phyloP scores from a whole-genome alignment of 2,329 filamentous ascomycete species.

The Plenodomus biglobosus region DNA sequence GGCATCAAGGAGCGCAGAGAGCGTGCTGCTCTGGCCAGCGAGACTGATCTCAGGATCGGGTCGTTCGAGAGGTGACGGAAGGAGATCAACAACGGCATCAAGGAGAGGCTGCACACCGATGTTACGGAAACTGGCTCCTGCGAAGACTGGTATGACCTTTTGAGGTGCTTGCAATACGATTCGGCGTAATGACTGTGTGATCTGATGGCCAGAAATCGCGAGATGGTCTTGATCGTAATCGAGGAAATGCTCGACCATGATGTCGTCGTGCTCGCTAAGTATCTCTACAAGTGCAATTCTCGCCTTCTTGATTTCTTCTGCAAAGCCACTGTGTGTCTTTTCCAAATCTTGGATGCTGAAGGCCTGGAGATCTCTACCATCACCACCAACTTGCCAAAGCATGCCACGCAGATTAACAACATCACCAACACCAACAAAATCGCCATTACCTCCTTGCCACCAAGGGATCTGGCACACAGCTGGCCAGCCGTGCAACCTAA shows the following conservation, averaged over 20 bases:
- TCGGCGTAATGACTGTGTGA: constrained; percentile 73
- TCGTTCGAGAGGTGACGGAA: constrained; percentile 79
- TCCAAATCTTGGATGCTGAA: constrained; percentile 59
- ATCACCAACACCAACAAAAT: constrained; percentile 82
- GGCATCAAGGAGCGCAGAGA: constrained; percentile 51
- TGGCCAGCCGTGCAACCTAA: constrained; percentile 78
- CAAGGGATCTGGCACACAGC: constrained; percentile 93
- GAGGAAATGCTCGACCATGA: constrained; percentile 80
- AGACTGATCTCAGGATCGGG: constrained; percentile 77
- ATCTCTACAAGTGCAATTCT: constrained; percentile 77
- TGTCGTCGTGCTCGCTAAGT: constrained; percentile 85
- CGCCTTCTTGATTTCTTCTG: constrained; percentile 71
- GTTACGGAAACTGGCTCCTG: constrained; percentile 89
- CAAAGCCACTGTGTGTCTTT: constrained; percentile 53
- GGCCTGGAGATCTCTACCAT: constrained; percentile 64
- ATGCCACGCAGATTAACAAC: constrained; percentile 74
- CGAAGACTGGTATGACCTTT: constrained; percentile 80
- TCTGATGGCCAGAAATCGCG: constrained; percentile 63
- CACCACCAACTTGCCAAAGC: constrained; percentile 67
- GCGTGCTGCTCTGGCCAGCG: constrained; percentile 57
- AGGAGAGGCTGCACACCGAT: constrained; percentile 91
- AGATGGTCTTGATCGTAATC: constrained; percentile 73
- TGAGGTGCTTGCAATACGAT: constrained; percentile 70
- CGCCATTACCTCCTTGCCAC: constrained; percentile 74
- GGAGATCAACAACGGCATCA: constrained; percentile 82